Base-by-base conservation (phyloP, 2,329 filamentous ascomycete species). In the Microdochium nivale region DNA sequence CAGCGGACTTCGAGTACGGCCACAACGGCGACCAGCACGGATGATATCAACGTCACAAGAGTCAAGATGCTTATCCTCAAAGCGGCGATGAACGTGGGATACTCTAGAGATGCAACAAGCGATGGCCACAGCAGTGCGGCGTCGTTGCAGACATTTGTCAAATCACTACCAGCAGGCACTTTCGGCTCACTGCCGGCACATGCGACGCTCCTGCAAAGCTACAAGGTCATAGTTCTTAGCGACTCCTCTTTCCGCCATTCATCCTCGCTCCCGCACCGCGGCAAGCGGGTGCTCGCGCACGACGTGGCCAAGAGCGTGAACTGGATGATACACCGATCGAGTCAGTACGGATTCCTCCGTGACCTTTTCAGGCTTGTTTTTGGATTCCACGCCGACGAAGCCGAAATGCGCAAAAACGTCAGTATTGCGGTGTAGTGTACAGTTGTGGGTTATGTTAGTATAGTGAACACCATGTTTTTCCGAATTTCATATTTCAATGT, bases 321-420 rank as follows among this genome's bases (percentile, higher is more conserved):
- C 50, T 86, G 85, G 74, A 88, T 96, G 80, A 80, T 80, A 50
- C 76, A 81, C 52, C 83, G 81, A 35, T 77, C 78, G 25, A 78
- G 81, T 52, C 83, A 90, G 60, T 94, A 94, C 67, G 74, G 74
- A 9, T 96, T 92, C 76, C 71, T 96, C 56, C 77, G 83, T 49
- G 90, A 96, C 60, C 74, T 96, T 14, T 96, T 88, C 70, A 80
- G 81, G 50, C 76, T 92, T 40, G 90, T 96, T 2, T 95, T 95
- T 66, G 87, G 89, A 3, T 92, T 92, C 62, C 81, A 86, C 48
- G 70, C 90, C 16, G 89, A 96, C 51, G 90, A 96, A 60, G 85
- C 82, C 1, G 82, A 86, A 47, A 72, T 76, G 51, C 76, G 85
- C 56, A 86, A 87, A 61, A 80, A 77, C 52, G 73, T 84, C 48